phyloP scores from a whole-genome alignment of 1,284 basidiomycete species.

The Trametes polyzona region DNA sequence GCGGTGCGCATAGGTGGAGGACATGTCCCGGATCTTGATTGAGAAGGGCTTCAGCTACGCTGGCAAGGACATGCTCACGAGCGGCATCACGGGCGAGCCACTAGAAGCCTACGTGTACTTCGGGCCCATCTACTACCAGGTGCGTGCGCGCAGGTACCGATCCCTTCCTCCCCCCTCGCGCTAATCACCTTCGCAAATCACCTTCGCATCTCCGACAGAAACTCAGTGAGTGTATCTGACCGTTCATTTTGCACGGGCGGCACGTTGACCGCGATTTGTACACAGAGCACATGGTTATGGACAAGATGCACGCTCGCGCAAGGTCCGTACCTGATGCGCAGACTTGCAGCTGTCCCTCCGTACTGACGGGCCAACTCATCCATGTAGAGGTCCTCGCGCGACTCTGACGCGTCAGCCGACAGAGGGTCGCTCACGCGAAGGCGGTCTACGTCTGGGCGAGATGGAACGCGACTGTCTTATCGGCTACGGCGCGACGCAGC shows the following conservation, averaged over 20 bases:
- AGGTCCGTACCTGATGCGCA: slow-evolving; percentile 63
- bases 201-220: slow-evolving; percentile 51
- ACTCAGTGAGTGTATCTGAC: slow-evolving; percentile 62
- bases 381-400: slow-evolving; percentile 86
- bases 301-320: slow-evolving; percentile 99
- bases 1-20: slow-evolving; percentile 73
- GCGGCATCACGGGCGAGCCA: slow-evolving; percentile 96
- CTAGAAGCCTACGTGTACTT: slow-evolving; percentile 98
- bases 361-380: background rate
- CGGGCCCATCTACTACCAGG: slow-evolving; percentile 98
- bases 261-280: slow-evolving; percentile 28
- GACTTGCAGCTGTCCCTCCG: no score
- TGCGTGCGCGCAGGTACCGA: slow-evolving; percentile 36
- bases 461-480: slow-evolving; percentile 99
- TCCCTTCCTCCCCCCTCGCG: background rate
- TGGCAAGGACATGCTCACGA: slow-evolving; percentile 98
- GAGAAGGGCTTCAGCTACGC: slow-evolving; percentile 97
- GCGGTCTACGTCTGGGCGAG: slow-evolving; percentile 95
- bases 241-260: slow-evolving; percentile 7
- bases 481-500: slow-evolving; percentile 95
- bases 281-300: slow-evolving; percentile 95
- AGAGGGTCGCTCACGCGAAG: slow-evolving; percentile 96
- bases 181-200: slow-evolving; percentile 12
- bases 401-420: slow-evolving; percentile 98
- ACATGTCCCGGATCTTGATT: slow-evolving; percentile 96